Evolutionary conservation across 2,329 filamentous ascomycete genomes (phyloP), one percentile per base, ranked within the genome.

Genomic region (Laburnicola sp.): DNA sequence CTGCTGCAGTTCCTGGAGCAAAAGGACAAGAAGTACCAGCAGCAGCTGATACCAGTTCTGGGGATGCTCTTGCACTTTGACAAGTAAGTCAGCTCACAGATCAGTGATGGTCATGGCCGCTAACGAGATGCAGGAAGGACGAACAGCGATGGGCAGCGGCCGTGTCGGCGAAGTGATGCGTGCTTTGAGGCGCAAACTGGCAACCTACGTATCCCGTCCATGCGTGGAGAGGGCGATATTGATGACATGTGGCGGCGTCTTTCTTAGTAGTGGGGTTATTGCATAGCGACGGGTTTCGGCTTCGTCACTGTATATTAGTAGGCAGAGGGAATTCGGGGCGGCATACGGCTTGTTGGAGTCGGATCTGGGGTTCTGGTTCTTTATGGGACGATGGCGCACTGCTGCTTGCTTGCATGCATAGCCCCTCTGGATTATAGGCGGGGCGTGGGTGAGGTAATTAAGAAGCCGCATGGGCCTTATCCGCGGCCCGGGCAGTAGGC

Each of bases 121-220:
- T 74, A 54, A 71, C 55, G 25, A 39, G 31, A 4, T 40, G 53
- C 50, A 85, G 82, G 62, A 83, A 82, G 62, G 91, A 96, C 61
- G 88, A 94, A 74, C 86, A 94, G 74, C 93, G 90, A 74, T 96
- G 91, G 90, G 84, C 87, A 74, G 82, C 86, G 16, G 91, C 88
- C 2, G 86, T 96, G 42, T 78, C 80, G 53, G 78, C 81, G 11
- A 68, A 62, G 58, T 72, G 63, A 54, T 50, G 53, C 46, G 48
- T 28, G 50, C 21, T 22, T 36, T 54, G 53, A 32, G 54, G 53
- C 53, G 59, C 57, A 57, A 52, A 48, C 49, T 40, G 45, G n/a
- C n/a, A n/a, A n/a, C n/a, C n/a, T n/a, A n/a, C n/a, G n/a, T n/a
- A n/a, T n/a, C n/a, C n/a, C n/a, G n/a, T n/a, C n/a, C n/a, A n/a